Conservation (phyloP, 73 alveolate species). For the Durusdinium trenchii region DNA sequence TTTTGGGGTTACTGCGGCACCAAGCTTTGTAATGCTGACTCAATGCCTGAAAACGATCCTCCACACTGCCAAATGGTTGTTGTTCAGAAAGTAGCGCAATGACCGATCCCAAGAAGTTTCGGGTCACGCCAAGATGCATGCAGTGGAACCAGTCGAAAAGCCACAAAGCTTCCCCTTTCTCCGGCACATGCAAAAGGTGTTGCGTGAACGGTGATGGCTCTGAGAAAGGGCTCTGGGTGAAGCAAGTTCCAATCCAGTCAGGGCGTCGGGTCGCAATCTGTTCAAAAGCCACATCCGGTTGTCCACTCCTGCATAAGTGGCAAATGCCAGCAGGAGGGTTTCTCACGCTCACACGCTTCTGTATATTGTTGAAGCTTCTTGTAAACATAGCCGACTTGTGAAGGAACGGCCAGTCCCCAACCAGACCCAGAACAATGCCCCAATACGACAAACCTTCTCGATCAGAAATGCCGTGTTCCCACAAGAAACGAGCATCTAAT, state of each 20-base stretch:
- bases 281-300: neutral
- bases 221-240: neutral
- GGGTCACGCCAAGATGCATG: conserved; percentile 1
- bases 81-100: neutral
- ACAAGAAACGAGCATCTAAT: neutral
- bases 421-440: neutral
- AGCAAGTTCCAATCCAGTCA: neutral
- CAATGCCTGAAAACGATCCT: neutral
- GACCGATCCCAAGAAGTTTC: neutral
- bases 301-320: neutral
- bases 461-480: neutral
- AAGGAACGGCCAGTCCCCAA: conserved; percentile 16
- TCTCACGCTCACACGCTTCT: neutral
- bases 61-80: neutral
- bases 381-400: neutral
- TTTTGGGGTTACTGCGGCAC: neutral
- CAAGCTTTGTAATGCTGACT: neutral
- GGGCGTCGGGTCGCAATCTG: neutral
- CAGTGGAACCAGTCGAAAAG: neutral
- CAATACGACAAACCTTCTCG: neutral
- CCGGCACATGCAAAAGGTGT: neutral
- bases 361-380: neutral
- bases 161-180: neutral
- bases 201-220: neutral
- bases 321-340: neutral